These are phyloP conservation scores for Hymenoscyphus fructigenus DNA, from an alignment of 2,329 filamentous ascomycete species.

Conservation along the genomic window DNA sequence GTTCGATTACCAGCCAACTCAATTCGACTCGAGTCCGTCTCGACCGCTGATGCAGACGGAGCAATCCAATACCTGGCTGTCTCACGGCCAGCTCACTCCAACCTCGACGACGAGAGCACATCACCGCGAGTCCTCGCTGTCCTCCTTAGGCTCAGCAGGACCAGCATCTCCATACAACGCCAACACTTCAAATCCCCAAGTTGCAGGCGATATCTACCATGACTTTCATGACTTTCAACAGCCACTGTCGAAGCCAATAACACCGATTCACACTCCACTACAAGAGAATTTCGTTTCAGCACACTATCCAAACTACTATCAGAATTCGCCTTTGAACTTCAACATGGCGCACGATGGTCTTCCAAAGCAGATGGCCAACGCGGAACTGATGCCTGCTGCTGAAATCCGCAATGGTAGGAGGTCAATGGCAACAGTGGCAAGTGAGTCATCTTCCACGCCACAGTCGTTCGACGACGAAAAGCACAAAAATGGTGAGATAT, in stretches of 20 bases:
- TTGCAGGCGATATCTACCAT: conserved; percentile 48
- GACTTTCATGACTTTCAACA: conserved; percentile 39
- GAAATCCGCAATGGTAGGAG: conserved; percentile 28
- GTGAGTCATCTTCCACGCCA: conserved; percentile 60
- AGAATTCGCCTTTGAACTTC: conserved; percentile 30
- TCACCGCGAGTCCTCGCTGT: conserved; percentile 60
- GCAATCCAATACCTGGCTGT: conserved; percentile 31
- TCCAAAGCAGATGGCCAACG: conserved; percentile 27
- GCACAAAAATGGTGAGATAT: conserved; percentile 54
- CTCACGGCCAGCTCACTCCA: conserved; percentile 37
- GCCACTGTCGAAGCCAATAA: conserved; percentile 34
- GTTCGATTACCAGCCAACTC: conserved; percentile 9
- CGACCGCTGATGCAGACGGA: conserved; percentile 35
- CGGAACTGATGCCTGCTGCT: conserved; percentile 34
- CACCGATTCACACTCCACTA: conserved; percentile 36
- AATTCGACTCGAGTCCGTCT: conserved; percentile 13
- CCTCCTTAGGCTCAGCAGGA: conserved; percentile 59
- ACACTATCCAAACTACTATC: conserved; percentile 43
- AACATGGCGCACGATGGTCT: conserved; percentile 31
- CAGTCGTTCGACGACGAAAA: conserved; percentile 53
- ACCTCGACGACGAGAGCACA: conserved; percentile 38
- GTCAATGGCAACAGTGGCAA: conserved; percentile 53
- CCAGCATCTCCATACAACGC: conserved; percentile 58
- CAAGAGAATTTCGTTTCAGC: conserved; percentile 34
- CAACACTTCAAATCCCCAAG: conserved; percentile 57